phyloP scores from a whole-genome alignment of 208 protist species.

The Balamuthia mandrillaris region DNA sequence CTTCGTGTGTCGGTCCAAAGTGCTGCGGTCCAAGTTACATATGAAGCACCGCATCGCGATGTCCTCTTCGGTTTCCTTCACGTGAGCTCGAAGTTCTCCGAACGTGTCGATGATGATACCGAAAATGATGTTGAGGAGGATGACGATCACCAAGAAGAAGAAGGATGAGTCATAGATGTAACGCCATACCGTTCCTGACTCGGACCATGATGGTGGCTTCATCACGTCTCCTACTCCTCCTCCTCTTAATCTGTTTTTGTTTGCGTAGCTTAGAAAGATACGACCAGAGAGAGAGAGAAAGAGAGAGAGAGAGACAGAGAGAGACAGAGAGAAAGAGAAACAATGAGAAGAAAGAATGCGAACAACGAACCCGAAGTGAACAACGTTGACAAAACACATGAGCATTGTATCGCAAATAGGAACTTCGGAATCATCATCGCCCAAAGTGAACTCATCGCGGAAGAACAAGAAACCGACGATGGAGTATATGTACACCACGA shows the following conservation, averaged over 20 bases:
- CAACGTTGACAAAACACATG: constrained; percentile 34
- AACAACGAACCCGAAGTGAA: constrained; percentile 19
- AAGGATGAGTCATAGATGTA: constrained; percentile 82
- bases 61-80: constrained; percentile 48
- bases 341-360: neutral
- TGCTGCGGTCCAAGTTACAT: constrained; percentile 79
- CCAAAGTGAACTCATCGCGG: neutral
- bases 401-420: constrained; percentile 27
- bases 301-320: no score
- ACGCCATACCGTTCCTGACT: constrained; percentile 30
- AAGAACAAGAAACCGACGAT: constrained; percentile 36
- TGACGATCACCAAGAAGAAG: constrained; percentile 85
- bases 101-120: constrained; percentile 92
- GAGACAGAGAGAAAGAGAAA: neutral
- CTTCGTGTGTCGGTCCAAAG: constrained; percentile 71
- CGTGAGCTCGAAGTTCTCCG: constrained; percentile 30
- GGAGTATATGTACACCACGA: constrained; percentile 45
- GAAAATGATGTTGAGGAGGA: constrained; percentile 90
- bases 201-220: neutral
- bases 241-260: constrained; percentile 43
- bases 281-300: no score
- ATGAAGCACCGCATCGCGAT: constrained; percentile 86
- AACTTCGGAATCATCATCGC: neutral
- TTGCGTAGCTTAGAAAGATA: constrained; percentile 31
- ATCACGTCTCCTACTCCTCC: constrained; percentile 64